These are phyloP conservation scores for Diaporthe batatas DNA, from an alignment of 2,329 filamentous ascomycete species.

Conservation along the genomic window DNA sequence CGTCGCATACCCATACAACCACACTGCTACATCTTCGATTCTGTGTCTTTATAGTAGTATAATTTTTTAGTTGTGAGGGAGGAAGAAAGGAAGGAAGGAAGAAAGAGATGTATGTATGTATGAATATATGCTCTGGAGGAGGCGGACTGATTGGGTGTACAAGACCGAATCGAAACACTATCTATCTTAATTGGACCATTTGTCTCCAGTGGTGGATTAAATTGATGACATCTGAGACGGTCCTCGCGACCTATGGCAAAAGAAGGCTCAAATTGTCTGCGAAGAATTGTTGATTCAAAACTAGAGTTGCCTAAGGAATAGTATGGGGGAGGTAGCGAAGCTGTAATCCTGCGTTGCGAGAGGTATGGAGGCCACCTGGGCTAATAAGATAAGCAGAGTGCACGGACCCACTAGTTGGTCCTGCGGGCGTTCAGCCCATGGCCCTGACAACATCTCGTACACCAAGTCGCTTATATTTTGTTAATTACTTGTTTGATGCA, in stretches of 20 bases:
- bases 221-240: not conserved
- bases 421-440: too few relatives aligned
- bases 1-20: constrained; percentile 34
- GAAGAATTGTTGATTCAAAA: too few relatives aligned
- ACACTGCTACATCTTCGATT: constrained; percentile 16
- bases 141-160: constrained; percentile 27
- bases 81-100: constrained; percentile 5
- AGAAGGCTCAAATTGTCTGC: too few relatives aligned
- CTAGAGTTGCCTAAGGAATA: too few relatives aligned
- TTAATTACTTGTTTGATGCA: not conserved
- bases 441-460: too few relatives aligned
- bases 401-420: too few relatives aligned
- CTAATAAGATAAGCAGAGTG: too few relatives aligned
- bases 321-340: too few relatives aligned
- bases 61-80: constrained; percentile 26
- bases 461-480: not conserved
- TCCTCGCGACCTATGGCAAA: too few relatives aligned
- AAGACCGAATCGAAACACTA: constrained; percentile 22
- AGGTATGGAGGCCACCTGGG: too few relatives aligned
- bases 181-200: not conserved
- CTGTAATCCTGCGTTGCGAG: too few relatives aligned
- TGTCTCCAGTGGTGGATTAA: not conserved
- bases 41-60: constrained; percentile 35
- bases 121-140: constrained; percentile 28
- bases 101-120: constrained; percentile 25